Evolutionary conservation across 768 basidiomycete species (phyloP).

Genomic region (Tricholoma terreum): DNA sequence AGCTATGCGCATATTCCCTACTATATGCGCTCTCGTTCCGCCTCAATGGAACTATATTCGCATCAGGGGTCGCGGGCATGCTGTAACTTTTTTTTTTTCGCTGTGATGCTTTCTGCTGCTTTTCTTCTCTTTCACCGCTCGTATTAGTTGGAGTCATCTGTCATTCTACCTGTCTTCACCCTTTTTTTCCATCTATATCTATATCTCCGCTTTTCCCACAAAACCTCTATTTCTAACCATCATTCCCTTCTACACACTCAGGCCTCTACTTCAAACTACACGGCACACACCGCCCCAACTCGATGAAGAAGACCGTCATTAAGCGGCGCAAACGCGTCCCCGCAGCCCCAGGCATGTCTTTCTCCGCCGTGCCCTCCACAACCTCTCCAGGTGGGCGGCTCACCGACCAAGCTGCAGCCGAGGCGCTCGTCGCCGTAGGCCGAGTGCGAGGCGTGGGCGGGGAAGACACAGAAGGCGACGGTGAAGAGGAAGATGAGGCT

Average conservation of each 20-base stretch:
- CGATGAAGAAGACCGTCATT: conserved; percentile 99
- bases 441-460: conserved; percentile 41
- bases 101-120: no score
- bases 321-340: conserved; percentile 97
- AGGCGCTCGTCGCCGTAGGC: conserved; percentile 83
- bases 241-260: conserved; percentile 35
- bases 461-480: conserved; percentile 36
- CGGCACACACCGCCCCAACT: conserved; percentile 93
- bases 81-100: no score
- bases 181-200: conserved; percentile 12
- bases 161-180: no score
- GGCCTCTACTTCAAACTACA: conserved; percentile 98
- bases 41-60: no score
- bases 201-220: conserved; percentile 8
- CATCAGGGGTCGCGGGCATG: no score
- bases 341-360: conserved; percentile 60
- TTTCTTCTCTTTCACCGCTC: conserved; percentile 1
- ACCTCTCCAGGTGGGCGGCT: conserved; percentile 35
- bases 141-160: no score
- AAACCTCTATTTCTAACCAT: conserved; percentile 14
- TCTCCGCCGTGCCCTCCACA: conserved; percentile 2
- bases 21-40: no score
- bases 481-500: conserved; percentile 39
- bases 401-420: conserved; percentile 86
- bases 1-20: no score